phyloP scores from a whole-genome alignment of 2,329 filamentous ascomycete species.

The Calcarisporium arbuscula region DNA sequence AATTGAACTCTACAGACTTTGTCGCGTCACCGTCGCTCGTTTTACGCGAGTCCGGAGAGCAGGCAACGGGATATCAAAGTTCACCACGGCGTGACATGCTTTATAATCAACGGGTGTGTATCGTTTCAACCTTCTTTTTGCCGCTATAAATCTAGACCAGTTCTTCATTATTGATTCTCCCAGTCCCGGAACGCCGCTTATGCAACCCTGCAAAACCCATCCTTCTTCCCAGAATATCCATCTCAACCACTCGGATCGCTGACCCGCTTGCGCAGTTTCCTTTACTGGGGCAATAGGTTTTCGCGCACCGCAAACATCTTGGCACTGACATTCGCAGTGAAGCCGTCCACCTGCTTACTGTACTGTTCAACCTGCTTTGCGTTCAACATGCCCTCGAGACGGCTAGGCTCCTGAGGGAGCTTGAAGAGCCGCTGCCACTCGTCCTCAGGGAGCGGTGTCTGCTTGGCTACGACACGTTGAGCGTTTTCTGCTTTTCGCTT shows the following conservation, averaged over 20 bases:
- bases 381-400: slow-evolving; percentile 90
- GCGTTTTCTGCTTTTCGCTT: slow-evolving; percentile 97
- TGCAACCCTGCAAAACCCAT: slow-evolving; percentile 29
- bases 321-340: slow-evolving; percentile 81
- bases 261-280: too few relatives aligned
- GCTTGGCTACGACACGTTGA: slow-evolving; percentile 77
- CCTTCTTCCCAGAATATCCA: slow-evolving; percentile 19
- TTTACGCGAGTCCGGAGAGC: too few relatives aligned
- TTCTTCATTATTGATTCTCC: slow-evolving; percentile 30
- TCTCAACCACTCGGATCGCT: not conserved
- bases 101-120: slow-evolving; percentile 16
- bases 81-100: too few relatives aligned
- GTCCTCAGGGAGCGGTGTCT: slow-evolving; percentile 83
- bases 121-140: slow-evolving; percentile 22
- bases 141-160: slow-evolving; percentile 28
- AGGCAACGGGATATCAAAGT: too few relatives aligned
- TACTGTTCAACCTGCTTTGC: slow-evolving; percentile 97
- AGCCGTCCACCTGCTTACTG: slow-evolving; percentile 92
- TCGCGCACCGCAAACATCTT: slow-evolving; percentile 98
- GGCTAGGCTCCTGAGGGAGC: slow-evolving; percentile 87
- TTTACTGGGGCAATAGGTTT: slow-evolving; percentile 53
- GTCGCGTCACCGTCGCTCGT: too few relatives aligned
- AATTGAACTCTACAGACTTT: too few relatives aligned
- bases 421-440: slow-evolving; percentile 99
- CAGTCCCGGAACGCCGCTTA: slow-evolving; percentile 35